Evolutionary conservation across 1,284 basidiomycete genomes (phyloP), one percentile per base, ranked within the genome.

Genomic region (Tylopilus orsonianus): DNA sequence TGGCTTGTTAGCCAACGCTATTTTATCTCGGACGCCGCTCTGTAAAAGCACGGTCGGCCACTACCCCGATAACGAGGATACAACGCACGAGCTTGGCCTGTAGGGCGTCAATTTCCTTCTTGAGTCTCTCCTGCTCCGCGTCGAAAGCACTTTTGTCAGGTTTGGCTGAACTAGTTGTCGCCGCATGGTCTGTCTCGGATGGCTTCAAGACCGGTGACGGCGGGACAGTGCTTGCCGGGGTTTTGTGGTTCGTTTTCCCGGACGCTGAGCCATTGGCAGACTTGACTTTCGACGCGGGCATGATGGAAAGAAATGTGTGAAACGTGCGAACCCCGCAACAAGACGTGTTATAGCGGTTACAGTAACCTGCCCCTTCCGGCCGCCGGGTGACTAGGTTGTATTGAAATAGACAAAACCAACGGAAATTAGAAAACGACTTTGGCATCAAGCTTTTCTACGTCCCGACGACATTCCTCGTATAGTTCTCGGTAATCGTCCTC

Each of bases 111-210:
- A 97, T 94, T 64, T 94, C 87, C 32, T 78, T 71, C 71, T 89
- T 93, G 58, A 95, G 71, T 57, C 71, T 81, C 41, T 88, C 83
- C 73, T 96, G 93, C 71, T 96, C 92, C 19, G 77, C 78, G 53
- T 95, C 89, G 68, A 88, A 89, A 26, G 71, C 73, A 39, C 75
- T 77, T 71, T 92, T 92, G 75, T 95, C 93, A 26, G 93, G 93
- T 68, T 77, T 90, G 38, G 79, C 81, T 40, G 64, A 54, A 44
- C 64, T 63, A 32, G 68, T 60, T 39, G 71, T 60, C 52, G 70
- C 61, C n/a, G 69, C 48, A 33, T 57, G 60, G 38, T 77, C 76
- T 58, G 71, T 68, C 57, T 75, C 74, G 60, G 56, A 40, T 50
- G 71, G 70, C 48, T 71, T 73, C 26, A 65, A 60, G 35, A 73